phyloP scores from a whole-genome alignment of 805 yeast genomes.

The Candida andamanensis region DNA sequence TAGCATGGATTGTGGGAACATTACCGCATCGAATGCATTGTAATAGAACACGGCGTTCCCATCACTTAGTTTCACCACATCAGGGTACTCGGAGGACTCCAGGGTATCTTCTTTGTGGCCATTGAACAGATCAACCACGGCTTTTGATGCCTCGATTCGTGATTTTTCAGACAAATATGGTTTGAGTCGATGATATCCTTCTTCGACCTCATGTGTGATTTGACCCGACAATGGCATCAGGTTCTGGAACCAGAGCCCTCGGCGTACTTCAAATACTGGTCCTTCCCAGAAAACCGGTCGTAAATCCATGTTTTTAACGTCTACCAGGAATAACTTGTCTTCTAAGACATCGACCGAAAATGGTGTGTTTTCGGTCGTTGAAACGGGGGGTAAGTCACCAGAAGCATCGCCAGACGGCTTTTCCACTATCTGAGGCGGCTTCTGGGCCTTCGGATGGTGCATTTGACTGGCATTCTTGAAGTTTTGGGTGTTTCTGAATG shows the following conservation, averaged over 20 bases:
- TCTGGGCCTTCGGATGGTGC: no score
- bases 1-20: conserved; percentile 42
- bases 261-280: conserved; percentile 71
- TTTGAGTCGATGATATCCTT: conserved; percentile 39
- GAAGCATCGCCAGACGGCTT: no score
- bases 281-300: conserved; percentile 86
- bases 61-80: conserved; percentile 25
- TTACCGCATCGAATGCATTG: conserved; percentile 40
- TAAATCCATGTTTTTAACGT: conserved; percentile 49
- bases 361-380: no score
- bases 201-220: conserved; percentile 56
- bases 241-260: conserved; percentile 78
- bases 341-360: conserved; percentile 71
- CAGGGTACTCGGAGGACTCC: no score
- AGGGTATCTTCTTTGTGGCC: no score
- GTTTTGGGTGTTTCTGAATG: no score
- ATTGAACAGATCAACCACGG: no score
- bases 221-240: conserved; percentile 49
- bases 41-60: conserved; percentile 36
- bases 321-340: conserved; percentile 73
- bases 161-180: conserved; percentile 24
- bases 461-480: no score
- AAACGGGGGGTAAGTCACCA: no score
- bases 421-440: no score
- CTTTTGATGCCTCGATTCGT: conserved; percentile 6